Evolutionary conservation across 768 basidiomycete species (phyloP).

Genomic region (Guyanaporus albipodus): DNA sequence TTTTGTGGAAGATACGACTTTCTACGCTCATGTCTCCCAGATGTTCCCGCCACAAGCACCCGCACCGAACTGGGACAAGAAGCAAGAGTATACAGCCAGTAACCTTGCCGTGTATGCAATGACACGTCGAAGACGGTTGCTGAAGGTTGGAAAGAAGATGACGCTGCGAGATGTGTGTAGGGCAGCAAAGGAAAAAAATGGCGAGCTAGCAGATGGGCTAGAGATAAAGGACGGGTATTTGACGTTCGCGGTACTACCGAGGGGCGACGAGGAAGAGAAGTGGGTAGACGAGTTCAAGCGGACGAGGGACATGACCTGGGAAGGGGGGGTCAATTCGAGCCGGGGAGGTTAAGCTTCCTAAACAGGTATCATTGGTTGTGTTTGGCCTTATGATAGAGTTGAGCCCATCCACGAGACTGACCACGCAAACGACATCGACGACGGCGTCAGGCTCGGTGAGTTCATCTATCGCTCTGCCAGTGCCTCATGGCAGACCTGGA

Average conservation of each 20-base stretch:
- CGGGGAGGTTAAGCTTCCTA: constrained; percentile 12
- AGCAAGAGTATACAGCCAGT: constrained; percentile 58
- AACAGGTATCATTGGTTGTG: constrained; percentile 24
- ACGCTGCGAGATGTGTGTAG: constrained; percentile 72
- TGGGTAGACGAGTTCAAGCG: constrained; percentile 91
- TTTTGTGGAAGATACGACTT: constrained; percentile 82
- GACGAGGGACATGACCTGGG: constrained; percentile 32
- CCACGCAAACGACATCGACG: constrained; percentile 38
- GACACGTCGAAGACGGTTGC: constrained; percentile 66
- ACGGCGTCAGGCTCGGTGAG: constrained; percentile 70
- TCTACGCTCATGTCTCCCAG: constrained; percentile 65
- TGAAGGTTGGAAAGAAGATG: constrained; percentile 93
- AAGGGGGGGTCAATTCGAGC: not conserved
- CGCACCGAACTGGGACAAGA: constrained; percentile 72
- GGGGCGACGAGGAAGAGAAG: constrained; percentile 67
- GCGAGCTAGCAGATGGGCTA: constrained; percentile 67
- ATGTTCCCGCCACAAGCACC: constrained; percentile 80
- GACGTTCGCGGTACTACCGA: constrained; percentile 74
- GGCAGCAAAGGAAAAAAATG: constrained; percentile 56
- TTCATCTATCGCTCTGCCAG: constrained; percentile 36
- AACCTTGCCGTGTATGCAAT: constrained; percentile 80
- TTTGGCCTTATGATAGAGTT: constrained; percentile 25
- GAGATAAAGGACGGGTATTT: constrained; percentile 81
- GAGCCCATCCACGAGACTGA: constrained; percentile 4
- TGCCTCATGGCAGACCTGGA: constrained; percentile 14